Base-by-base conservation (phyloP, 2,329 filamentous ascomycete species). In the Paecilomyces sp. region DNA sequence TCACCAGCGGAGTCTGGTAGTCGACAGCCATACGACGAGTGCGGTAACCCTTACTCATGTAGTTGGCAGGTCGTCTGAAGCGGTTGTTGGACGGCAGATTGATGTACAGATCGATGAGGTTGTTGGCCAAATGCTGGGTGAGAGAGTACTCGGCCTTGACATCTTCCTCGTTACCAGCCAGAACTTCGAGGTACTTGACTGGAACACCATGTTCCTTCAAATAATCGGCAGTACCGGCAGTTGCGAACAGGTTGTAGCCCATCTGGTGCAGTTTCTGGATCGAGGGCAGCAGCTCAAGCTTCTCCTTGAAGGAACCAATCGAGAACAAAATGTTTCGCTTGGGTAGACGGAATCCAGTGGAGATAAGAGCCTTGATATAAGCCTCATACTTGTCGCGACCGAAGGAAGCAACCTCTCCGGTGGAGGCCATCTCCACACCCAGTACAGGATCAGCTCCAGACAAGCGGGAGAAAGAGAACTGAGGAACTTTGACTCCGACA, bases 401-500 rank as follows among this genome's bases (percentile, higher is more conserved):
- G 70, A 99, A 99, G 72, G 89, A 97, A 66, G 94, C 94, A 67
- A 99, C 94, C 77, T 99, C 94, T 75, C 94, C 94, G 61, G 94
- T 99, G 3, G 94, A 97, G 18, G 94, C 94, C 94, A 99, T 99
- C 79, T 99, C 94, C 6, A 99, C 94, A 78, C 94, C 94, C 62
- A 97, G 84, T 53, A 99, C 92, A 15, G 94, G 94, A 73, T 99
- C 94, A 4, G 94, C 94, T 54, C 94, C 94, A 36, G 93, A 96
- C 15, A 99, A 85, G 72, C 94, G 89, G 28, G 94, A 97, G 86
- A 99, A 99, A 66, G 92, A 97, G 83, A 99, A 99, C 75, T 99
- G 94, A 1, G 94, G 94, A 34, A 97, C 94, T 81, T 99, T 99
- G 74, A 97, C 91, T 79, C 91, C 94, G 56, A 99, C 93, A 65